Percentiles rank a stretch among this genome's conserved stretches.
Evolutionary conservation across 805 yeast genomes (phyloP).

Genomic region (Kodamaea jinghongensis): DNA sequence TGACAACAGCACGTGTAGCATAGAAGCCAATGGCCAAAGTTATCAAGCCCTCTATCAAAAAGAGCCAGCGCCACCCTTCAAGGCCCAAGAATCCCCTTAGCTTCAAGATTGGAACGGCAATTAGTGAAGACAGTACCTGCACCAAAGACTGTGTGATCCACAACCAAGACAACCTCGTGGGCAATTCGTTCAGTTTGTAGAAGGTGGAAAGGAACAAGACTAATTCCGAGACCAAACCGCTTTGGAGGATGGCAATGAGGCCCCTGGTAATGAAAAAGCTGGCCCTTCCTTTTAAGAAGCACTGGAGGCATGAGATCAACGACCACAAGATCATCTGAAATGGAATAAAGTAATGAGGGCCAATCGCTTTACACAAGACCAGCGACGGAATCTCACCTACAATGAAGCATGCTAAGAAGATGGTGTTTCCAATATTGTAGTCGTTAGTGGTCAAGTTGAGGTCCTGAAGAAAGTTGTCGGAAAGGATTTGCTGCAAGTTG

Average conservation of each 20-base stretch:
- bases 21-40: slow-evolving; percentile 20
- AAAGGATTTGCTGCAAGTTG: slow-evolving; percentile 23
- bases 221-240: slow-evolving; percentile 52
- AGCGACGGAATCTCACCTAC: slow-evolving; percentile 26
- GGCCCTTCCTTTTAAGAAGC: slow-evolving; percentile 14
- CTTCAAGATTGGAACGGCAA: slow-evolving; percentile 51
- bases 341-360: slow-evolving; percentile 25
- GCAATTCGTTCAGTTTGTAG: slow-evolving; percentile 57
- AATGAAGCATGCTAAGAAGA: slow-evolving; percentile 22
- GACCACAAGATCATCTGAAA: slow-evolving; percentile 24
- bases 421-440: slow-evolving; percentile 23
- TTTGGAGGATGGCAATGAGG: slow-evolving; percentile 22
- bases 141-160: slow-evolving; percentile 56
- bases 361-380: slow-evolving; percentile 23
- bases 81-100: slow-evolving; percentile 24
- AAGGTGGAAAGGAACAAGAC: slow-evolving; percentile 65
- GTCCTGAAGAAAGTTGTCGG: slow-evolving; percentile 21
- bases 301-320: slow-evolving; percentile 21
- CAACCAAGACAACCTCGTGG: slow-evolving; percentile 57
- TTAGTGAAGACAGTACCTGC: slow-evolving; percentile 43
- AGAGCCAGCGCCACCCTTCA: slow-evolving; percentile 28
- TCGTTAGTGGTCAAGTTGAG: slow-evolving; percentile 22
- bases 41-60: slow-evolving; percentile 22
- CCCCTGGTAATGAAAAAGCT: slow-evolving; percentile 21
- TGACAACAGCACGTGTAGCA: slow-evolving; percentile 42